Evolutionary conservation across 2,329 filamentous ascomycete species (phyloP).

Genomic region (Albophoma yamanashiensis): DNA sequence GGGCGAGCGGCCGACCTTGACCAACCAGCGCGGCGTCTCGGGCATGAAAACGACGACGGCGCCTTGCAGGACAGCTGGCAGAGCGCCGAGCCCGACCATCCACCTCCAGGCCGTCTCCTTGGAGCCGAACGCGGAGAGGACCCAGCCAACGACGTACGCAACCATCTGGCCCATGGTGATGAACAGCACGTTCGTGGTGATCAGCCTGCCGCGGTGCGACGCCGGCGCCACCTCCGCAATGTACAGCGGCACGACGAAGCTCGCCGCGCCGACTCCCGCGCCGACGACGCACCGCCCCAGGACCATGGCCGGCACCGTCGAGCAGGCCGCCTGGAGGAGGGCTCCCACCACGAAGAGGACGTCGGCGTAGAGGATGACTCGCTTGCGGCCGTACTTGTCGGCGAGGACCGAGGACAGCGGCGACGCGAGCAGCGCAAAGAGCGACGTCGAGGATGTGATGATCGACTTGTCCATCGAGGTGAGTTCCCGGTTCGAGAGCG

Average conservation of each 20-base stretch:
- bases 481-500: constrained; percentile 45
- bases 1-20: constrained; percentile 51
- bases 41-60: constrained; percentile 62
- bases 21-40: constrained; percentile 82
- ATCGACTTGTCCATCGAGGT: constrained; percentile 58
- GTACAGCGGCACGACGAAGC: constrained; percentile 77
- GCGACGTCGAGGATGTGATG: constrained; percentile 58
- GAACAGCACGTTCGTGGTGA: constrained; percentile 73
- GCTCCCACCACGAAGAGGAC: constrained; percentile 60
- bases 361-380: constrained; percentile 53
- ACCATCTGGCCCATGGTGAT: constrained; percentile 83
- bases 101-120: constrained; percentile 64
- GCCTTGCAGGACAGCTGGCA: constrained; percentile 65
- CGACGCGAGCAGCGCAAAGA: constrained; percentile 54
- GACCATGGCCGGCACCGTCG: constrained; percentile 53
- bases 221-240: constrained; percentile 79
- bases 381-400: constrained; percentile 49
- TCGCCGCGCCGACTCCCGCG: constrained; percentile 62
- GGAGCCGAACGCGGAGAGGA: constrained; percentile 47
- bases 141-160: constrained; percentile 77
- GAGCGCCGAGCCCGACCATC: constrained; percentile 79
- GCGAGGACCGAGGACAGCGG: constrained; percentile 55
- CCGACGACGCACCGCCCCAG: constrained; percentile 59
- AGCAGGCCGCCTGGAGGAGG: constrained; percentile 48
- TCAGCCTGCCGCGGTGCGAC: constrained; percentile 63